Evolutionary conservation across 352 stramenopile species (phyloP), one percentile per base, ranked within the genome.

Genomic region (Globisporangium paddicum): DNA sequence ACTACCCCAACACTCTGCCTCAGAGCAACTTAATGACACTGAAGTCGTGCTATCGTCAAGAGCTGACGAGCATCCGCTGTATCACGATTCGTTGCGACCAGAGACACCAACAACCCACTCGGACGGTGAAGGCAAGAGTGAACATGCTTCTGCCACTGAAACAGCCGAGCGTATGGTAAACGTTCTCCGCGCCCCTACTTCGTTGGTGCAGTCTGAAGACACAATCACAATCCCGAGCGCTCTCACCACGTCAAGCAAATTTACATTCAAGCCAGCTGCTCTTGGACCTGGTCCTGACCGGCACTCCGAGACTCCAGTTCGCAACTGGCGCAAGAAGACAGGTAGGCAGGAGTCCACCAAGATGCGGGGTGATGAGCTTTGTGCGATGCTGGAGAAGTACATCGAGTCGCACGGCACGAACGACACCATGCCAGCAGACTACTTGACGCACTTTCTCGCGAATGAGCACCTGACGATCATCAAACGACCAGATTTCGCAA

Each of bases 401-500:
- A 69, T 87, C 18, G 38, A 60, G n/a, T 60, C 55, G 14, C 66
- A 71, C 30, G 72, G 72, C 7, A 70, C 65, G 13, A 50, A 59
- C 3, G 74, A 65, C 9, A 82, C 66, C 16, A 72, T 87, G 32
- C 60, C 68, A 21, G 77, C 72, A 34, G 75, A 68, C 34, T 60
- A 49, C 34, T 58, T 87, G 21, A 63, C 52, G 2, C 51, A 81
- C 40, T 71, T 87, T 19, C 46, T 85, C n/a, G 35, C 63, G 51
- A 53, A 72, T 45, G 61, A 77, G 18, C 72, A 64, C 10, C 41
- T 87, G 3, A 63, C 63, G 25, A 64, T 47, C 42, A 47, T 74
- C n/a, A 79, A 64, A 34, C 58, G 60, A 49, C 40, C 52, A 3
- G 58, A 69, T 8, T 76, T 76, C 58, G 65, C 53, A 4, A 51